Percentiles rank a stretch among this genome's conserved stretches.
Conservation (phyloP, 2,329 filamentous ascomycete species). For the Fusarium sp. region DNA sequence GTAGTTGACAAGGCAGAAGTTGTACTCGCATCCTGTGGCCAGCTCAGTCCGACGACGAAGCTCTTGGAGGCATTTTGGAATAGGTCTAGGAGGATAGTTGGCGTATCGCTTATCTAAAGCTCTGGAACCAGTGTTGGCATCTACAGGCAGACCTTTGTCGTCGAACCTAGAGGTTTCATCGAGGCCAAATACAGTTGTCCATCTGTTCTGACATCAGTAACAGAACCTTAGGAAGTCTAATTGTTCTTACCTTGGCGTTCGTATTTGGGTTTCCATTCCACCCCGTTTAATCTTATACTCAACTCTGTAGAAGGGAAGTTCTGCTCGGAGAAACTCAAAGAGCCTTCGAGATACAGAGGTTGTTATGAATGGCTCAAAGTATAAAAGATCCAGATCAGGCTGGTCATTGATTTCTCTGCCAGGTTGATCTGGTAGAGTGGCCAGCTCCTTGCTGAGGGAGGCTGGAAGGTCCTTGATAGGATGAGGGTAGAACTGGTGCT, state of each 20-base stretch:
- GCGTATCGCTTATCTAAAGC: slow-evolving; percentile 65
- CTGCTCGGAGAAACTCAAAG: slow-evolving; percentile 76
- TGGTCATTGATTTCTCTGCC: slow-evolving; percentile 71
- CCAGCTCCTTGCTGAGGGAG: slow-evolving; percentile 53
- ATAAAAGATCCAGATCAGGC: slow-evolving; percentile 77
- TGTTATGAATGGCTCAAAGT: slow-evolving; percentile 79
- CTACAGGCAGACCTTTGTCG: slow-evolving; percentile 55
- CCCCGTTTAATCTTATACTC: slow-evolving; percentile 77
- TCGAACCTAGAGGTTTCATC: slow-evolving; percentile 73
- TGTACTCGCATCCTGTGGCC: slow-evolving; percentile 74
- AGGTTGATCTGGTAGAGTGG: slow-evolving; percentile 62
- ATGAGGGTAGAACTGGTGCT: slow-evolving; percentile 62
- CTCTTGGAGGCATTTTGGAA: slow-evolving; percentile 75
- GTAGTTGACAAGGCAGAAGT: slow-evolving; percentile 86
- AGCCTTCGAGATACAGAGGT: slow-evolving; percentile 65
- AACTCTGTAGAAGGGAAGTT: slow-evolving; percentile 81
- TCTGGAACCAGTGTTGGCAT: slow-evolving; percentile 55
- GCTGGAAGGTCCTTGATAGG: slow-evolving; percentile 59
- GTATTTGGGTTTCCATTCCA: slow-evolving; percentile 69
- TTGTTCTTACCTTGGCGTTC: slow-evolving; percentile 58
- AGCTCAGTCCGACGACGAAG: slow-evolving; percentile 72
- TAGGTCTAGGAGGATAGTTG: slow-evolving; percentile 71
- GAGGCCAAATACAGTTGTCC: slow-evolving; percentile 67
- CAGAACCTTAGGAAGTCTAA: not conserved
- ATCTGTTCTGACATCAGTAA: slow-evolving; percentile 43